A percentile compares a stretch with the other conserved stretches of the same genome.
phyloP scores from a whole-genome alignment of 306 rosid species.

The Prunus campanulata region DNA sequence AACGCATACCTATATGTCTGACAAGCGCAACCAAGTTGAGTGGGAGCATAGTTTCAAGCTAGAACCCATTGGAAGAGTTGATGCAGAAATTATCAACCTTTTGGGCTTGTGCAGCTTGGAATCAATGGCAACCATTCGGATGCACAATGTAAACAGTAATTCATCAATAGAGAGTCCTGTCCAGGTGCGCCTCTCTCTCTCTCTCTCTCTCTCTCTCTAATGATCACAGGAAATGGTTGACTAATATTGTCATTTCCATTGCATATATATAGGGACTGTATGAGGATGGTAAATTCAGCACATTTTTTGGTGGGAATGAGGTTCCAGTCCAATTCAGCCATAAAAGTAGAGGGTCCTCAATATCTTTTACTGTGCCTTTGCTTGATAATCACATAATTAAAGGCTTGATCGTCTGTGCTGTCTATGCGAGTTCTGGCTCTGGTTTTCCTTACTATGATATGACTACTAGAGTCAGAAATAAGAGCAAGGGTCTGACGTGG shows the following conservation, averaged over 20 bases:
- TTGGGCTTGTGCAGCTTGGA: too few species aligned
- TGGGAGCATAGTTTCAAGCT: too few species aligned
- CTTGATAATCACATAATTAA: background rate
- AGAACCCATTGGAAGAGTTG: too few species aligned
- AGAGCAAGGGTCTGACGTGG: conserved; percentile 7
- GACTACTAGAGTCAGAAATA: background rate
- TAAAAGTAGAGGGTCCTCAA: background rate
- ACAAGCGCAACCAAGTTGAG: too few species aligned
- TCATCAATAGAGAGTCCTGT: too few species aligned
- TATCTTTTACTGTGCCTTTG: background rate
- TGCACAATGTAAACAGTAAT: too few species aligned
- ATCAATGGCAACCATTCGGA: too few species aligned
- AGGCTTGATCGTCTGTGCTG: background rate
- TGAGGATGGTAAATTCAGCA: background rate
- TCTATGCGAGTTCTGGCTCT: background rate
- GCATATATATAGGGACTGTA: background rate
- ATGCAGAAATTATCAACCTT: too few species aligned
- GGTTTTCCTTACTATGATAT: rapidly evolving
- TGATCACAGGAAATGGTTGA: background rate
- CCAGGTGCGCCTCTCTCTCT: too few species aligned
- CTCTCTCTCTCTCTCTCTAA: too few species aligned
- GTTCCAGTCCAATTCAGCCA: background rate
- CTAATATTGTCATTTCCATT: background rate
- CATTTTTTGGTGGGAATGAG: background rate
- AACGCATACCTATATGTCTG: too few species aligned